Evolutionary conservation across 768 basidiomycete species (phyloP), one percentile per base, ranked within the genome.

Genomic region (Crassisporium funariophilum): DNA sequence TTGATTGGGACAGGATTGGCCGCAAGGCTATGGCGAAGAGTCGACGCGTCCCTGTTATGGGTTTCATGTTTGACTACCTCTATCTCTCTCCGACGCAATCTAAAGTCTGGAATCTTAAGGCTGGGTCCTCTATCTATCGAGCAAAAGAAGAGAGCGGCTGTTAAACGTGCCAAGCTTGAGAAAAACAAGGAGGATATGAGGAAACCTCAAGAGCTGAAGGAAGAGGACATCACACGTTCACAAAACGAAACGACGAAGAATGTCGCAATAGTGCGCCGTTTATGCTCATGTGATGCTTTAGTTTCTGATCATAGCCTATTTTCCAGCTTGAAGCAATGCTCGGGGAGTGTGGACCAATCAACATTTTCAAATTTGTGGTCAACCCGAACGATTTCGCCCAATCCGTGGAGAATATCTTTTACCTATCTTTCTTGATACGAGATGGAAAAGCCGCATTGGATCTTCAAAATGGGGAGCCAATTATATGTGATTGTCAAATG

Each of bases 361-460:
- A 97, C 57, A 66, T 97, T 21, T 98, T 98, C 72, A 69, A 76
- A 50, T 88, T 98, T 59, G 76, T 98, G 43, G 74, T 97, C 52
- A 95, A 99, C 61, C 97, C 97, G 10, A 67, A 85, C 21, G 84
- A 88, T 57, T 99, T 91, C 60, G 88, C 86, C 0, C 95, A 99
- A 62, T 91, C 90, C 0, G 92, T 98, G 11, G 97, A 99, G 69
- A 99, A 99, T 63, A 73, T 95, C 17, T 98, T 99, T 64, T 94
- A 97, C 60, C 76, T 95, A 2, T 92, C 91, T 0, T 98, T 99
- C 70, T 76, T 97, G 51, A 88, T 97, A 36, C 79, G 88, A 22
- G 90, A 95, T 53, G 92, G 88, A 2, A 79, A 82, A 58, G 90
- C 84, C 48, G 85, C 86, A 9, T 72, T 91, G 21, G 86, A 92